Percentiles rank a stretch among this genome's conserved stretches.
Conservation (phyloP, 129 eudicot species). For the Heracleum sosnowskyi region DNA sequence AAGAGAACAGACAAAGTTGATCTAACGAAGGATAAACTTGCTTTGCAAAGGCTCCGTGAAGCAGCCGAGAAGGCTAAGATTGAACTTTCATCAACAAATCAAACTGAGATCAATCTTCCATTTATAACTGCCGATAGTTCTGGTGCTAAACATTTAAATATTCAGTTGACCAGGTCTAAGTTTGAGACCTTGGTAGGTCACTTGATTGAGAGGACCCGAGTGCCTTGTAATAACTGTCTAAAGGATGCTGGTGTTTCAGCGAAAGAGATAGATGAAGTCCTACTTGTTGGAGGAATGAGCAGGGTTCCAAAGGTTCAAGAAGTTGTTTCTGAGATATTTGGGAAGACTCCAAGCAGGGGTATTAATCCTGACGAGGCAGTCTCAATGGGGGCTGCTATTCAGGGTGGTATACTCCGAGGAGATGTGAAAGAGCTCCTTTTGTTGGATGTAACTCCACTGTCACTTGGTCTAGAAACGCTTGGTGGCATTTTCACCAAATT, state of each 20-base stretch:
- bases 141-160: conserved; percentile 39
- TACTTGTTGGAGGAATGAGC: conserved; percentile 42
- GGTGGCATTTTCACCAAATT: conserved; percentile 43
- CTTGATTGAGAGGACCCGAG: conserved; percentile 29
- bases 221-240: conserved; percentile 30
- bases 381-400: conserved; percentile 48
- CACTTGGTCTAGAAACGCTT: conserved; percentile 42
- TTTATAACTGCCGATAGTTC: conserved; percentile 39
- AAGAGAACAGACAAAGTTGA: conserved; percentile 30
- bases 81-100: conserved; percentile 39
- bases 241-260: conserved; percentile 38
- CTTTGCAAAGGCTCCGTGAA: conserved; percentile 43
- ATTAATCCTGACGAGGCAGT: conserved; percentile 49
- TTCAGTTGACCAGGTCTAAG: conserved; percentile 38
- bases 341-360: conserved; percentile 37
- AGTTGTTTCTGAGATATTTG: conserved; percentile 30
- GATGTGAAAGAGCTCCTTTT: conserved; percentile 48
- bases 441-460: conserved; percentile 40
- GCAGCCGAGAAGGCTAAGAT: conserved; percentile 48
- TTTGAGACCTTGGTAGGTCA: conserved; percentile 29
- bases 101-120: conserved; percentile 40
- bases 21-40: conserved; percentile 38
- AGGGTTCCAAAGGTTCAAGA: conserved; percentile 44
- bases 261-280: conserved; percentile 36
- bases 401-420: conserved; percentile 48